Evolutionary conservation across 768 basidiomycete species (phyloP), one percentile per base, ranked within the genome.

Genomic region (Mycena indigotica): DNA sequence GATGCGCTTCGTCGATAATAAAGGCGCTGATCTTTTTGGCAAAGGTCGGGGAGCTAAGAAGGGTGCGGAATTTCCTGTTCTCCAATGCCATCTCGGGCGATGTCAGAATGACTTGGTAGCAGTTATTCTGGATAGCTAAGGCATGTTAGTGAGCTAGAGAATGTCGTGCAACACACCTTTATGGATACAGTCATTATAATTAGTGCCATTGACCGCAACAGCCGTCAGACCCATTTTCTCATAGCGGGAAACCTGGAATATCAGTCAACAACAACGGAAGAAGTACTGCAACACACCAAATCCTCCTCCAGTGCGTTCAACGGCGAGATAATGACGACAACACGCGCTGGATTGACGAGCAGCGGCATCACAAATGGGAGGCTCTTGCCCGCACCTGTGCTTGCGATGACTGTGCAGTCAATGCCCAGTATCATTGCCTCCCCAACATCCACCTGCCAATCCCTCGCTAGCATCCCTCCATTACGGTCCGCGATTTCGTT

Each of bases 1-100:
- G 67, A 49, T 71, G 71, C 2, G 66, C 70, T 32, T 71, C 70
- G 52, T 72, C 72, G 16, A 71, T 56, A 5, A 71, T 54, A 13
- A 65, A 39, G 0, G 55, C 58, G 0, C 45, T 23, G 24, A 70
- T 52, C 1, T 57, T 12, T 30, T 30, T 12, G 23, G 50, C 28
- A 25, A 57, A 53, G 2, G n/a, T 25, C 1, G 45, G 30, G 8
- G 17, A 38, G 40, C 52, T 52, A 21, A 68, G 41, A 2, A 68
- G 30, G 40, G 55, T 32, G 3, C 53, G 44, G 29, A 66, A 64
- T 3, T 17, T 25, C 6, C 40, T 16, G 41, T 66, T 52, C 13
- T 40, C 24, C 3, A 65, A 50, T 8, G 53, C 45, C 67, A 69
- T 66, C 45, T 69, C 56, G 8, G 67, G 66, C 17, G 62, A 65